A percentile compares a stretch with the other conserved stretches of the same genome.
Evolutionary conservation across 768 basidiomycete species (phyloP).

Genomic region (Lactarius evosmus): DNA sequence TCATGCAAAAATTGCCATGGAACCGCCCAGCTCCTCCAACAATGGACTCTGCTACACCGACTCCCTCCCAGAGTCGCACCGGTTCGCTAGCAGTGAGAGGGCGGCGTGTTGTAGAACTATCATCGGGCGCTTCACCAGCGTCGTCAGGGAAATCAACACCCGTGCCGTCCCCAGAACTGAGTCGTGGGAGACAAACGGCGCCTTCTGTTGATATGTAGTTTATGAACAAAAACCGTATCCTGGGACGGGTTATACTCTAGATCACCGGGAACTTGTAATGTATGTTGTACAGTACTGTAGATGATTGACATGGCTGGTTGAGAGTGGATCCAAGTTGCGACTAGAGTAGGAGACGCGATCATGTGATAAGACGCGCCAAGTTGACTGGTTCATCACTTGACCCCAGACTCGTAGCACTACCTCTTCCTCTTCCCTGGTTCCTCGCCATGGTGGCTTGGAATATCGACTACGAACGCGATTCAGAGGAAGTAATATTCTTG

Average conservation of each 20-base stretch:
- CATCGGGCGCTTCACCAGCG: conserved; percentile 10
- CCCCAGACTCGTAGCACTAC: not conserved
- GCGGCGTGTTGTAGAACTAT: conserved; percentile 15
- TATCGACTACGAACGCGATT: conserved; percentile 27
- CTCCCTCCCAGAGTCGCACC: conserved; percentile 23
- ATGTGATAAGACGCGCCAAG: conserved; percentile 25
- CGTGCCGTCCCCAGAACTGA: conserved; percentile 7
- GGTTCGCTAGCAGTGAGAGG: conserved; percentile 13
- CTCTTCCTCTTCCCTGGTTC: conserved; percentile 5
- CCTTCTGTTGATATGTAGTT: conserved; percentile 9
- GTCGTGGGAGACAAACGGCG: conserved; percentile 14
- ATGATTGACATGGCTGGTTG: not conserved
- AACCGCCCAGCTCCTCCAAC: conserved; percentile 19
- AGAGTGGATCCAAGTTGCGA: too few relatives aligned
- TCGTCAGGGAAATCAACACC: conserved; percentile 22
- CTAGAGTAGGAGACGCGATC: conserved; percentile 10
- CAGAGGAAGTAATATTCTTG: conserved; percentile 23
- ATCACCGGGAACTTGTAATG: conserved; percentile 1
- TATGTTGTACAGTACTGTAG: conserved; percentile 10
- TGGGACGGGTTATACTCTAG: conserved; percentile 11
- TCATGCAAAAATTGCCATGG: conserved; percentile 33
- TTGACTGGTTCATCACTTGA: not conserved
- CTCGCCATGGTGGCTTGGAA: conserved; percentile 23
- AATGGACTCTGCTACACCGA: conserved; percentile 10
- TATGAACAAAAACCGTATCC: not conserved